Evolutionary conservation across 2,329 filamentous ascomycete species (phyloP), one percentile per base, ranked within the genome.

Genomic region (Paecilomyces sp.): DNA sequence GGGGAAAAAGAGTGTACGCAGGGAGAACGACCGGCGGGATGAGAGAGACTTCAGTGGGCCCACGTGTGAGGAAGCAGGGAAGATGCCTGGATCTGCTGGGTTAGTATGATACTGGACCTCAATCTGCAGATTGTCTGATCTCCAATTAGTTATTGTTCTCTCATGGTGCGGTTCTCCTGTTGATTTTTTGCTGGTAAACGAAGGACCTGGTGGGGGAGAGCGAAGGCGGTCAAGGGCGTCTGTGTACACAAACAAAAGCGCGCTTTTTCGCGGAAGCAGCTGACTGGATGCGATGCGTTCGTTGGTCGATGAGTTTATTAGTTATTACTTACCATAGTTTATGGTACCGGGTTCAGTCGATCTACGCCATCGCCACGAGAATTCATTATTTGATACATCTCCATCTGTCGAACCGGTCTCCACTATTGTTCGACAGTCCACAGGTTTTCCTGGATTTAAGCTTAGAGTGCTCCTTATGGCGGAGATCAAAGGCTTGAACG

Each of bases 401-500:
- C 8, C 41, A 47, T 47, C 41, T 28, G 3, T 28, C 6, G 25
- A 22, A 47, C 3, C 7, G 15, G n/a, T 47, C 36, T 33, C 36
- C 36, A 47, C 41, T n/a, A 47, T 47, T 47, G 7, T 9, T 47
- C 18, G 18, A 47, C 41, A 6, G n/a, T 9, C 41, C 41, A 18
- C 41, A 22, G 41, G 41, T 15, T 18, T 41, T 9, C 25, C 25
- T 28, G 3, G 3, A 28, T 47, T 22, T 8, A 47, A 13, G 13
- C 12, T 25, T 30, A 25, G 55, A 30, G 31, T 41, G 6, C 3
- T 28, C 3, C 25, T 28, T 28, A 73, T 75, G 73, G 67, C 70
- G 41, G 71, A 67, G 36, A 74, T 75, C 52, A 68, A 72, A 62
- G 65, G 65, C 41, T 78, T 92, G 2, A 89, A 96, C 74, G 88